phyloP scores from a whole-genome alignment of 441 rosid genomes.

The Geranium incanum region DNA sequence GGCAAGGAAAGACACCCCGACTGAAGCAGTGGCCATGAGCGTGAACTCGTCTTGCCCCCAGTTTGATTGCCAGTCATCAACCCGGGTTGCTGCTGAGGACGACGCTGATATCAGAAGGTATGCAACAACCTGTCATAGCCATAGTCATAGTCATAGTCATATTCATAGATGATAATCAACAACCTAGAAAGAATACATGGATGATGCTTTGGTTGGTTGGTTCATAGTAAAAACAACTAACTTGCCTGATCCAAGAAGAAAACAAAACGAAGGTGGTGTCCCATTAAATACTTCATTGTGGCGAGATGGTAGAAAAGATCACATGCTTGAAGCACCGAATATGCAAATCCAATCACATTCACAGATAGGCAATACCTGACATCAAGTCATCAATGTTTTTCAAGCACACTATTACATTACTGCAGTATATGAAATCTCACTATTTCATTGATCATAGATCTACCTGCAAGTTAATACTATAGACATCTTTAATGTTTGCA shows the following conservation, averaged over 20 bases:
- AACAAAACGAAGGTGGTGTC: slow-evolving; percentile 42
- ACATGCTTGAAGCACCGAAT: slow-evolving; percentile 65
- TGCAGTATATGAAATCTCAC: neutral
- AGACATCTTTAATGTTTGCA: no score
- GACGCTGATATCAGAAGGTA: slow-evolving; percentile 83
- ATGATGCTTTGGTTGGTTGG: no score
- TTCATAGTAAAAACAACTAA: neutral
- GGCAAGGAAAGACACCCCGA: slow-evolving; percentile 69
- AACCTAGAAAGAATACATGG: no score
- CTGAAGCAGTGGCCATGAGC: slow-evolving; percentile 76
- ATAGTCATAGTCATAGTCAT: neutral
- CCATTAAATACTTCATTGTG: slow-evolving; percentile 42
- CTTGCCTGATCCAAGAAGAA: slow-evolving; percentile 94
- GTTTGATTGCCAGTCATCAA: slow-evolving; percentile 85
- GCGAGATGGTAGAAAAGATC: slow-evolving; percentile 46
- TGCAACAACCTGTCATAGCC: slow-evolving; percentile 54
- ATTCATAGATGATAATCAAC: neutral
- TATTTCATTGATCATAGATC: no score
- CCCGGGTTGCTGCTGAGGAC: slow-evolving; percentile 83
- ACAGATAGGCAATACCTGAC: slow-evolving; percentile 78
- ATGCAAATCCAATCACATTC: slow-evolving; percentile 67
- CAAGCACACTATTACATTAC: no score
- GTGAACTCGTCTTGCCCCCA: slow-evolving; percentile 98
- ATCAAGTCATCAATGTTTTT: slow-evolving; percentile 3
- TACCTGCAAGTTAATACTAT: no score